Percentiles rank a stretch among this genome's conserved stretches.
These are phyloP conservation scores for Solanum tacnaense DNA, from an alignment of 257 asterid genomes.

Conservation along the genomic window DNA sequence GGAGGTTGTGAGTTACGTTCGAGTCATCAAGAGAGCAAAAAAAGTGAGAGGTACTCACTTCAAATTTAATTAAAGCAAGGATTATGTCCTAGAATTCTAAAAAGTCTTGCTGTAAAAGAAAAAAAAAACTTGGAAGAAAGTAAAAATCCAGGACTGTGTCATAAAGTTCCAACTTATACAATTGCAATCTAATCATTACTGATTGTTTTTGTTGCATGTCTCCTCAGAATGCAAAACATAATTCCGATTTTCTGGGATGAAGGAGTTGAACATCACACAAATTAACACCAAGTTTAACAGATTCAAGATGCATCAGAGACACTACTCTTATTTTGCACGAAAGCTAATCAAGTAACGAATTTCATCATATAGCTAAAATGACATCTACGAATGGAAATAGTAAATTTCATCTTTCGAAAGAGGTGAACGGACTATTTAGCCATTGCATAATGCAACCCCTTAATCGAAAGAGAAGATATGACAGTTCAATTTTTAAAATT, in stretches of 20 bases:
- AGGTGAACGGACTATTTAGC: background rate
- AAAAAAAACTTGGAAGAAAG: too few relatives aligned
- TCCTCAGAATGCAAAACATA: too few relatives aligned
- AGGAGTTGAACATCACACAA: background rate
- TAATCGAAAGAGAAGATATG: background rate
- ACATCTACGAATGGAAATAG: background rate
- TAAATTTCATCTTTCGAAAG: background rate
- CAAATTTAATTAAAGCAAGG: background rate
- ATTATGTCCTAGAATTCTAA: background rate
- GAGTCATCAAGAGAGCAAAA: background rate
- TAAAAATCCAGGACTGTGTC: too few relatives aligned
- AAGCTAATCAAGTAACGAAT: background rate
- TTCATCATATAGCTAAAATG: background rate
- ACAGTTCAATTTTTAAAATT: background rate
- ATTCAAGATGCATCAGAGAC: background rate
- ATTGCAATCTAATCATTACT: too few relatives aligned
- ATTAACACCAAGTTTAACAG: background rate
- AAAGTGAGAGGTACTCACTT: background rate
- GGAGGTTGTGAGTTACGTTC: background rate
- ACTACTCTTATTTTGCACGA: background rate
- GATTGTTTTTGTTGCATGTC: too few relatives aligned
- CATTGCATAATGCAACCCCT: background rate
- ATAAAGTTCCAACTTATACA: too few relatives aligned
- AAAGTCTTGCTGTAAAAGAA: too few relatives aligned
- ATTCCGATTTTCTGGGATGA: background rate